Base-by-base conservation (phyloP, 345 rosid genomes). In the Syzygium jambos region DNA sequence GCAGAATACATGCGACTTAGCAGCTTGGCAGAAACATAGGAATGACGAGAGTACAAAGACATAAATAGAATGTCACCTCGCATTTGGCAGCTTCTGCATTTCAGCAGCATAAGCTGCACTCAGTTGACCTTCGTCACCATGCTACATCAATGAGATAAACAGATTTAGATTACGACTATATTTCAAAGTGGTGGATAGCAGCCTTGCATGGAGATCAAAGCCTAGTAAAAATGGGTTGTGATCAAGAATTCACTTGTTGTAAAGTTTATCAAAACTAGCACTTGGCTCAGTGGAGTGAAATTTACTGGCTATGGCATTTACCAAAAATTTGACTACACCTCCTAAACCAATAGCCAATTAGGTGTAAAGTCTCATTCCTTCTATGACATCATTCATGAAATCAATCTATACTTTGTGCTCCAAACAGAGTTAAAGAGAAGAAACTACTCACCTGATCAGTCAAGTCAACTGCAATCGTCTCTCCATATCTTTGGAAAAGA, bases 401-500 rank as follows among this genome's bases (percentile, higher is more conserved):
- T 41, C 21, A 73, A 59, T 43, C 87, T 29, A 29, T 46, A 85
- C 63, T 61, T 84, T 88, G 10, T 78, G 57, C 85, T 84, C 51
- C 52, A 85, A 52, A 77, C 85, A 65, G 52, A 87, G 86, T 84
- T 85, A 46, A 88, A 84, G 59, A 85, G 78, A 89, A 63, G 68
- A 63, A 85, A 56, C 25, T 22, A 54, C 92, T 86, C 89, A 97
- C 99, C 92, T 95, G 94, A 91, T 97, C 94, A 87, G 98, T 95
- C 87, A 97, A 91, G 92, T 97, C 96, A 86, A 96, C 89, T 22
- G 94, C 99, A 38, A 94, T 80, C 25, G 89, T 91, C 88, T 93
- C 96, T 88, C 98, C 99, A 90, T 97, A 97, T 92, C 99, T 94
- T 92, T 97, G 97, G 86, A 88, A 85, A 91, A 97, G 95, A 94